These are phyloP conservation scores for Delitschia confertaspora DNA, from an alignment of 495 filamentous ascomycete species.

Conservation along the genomic window DNA sequence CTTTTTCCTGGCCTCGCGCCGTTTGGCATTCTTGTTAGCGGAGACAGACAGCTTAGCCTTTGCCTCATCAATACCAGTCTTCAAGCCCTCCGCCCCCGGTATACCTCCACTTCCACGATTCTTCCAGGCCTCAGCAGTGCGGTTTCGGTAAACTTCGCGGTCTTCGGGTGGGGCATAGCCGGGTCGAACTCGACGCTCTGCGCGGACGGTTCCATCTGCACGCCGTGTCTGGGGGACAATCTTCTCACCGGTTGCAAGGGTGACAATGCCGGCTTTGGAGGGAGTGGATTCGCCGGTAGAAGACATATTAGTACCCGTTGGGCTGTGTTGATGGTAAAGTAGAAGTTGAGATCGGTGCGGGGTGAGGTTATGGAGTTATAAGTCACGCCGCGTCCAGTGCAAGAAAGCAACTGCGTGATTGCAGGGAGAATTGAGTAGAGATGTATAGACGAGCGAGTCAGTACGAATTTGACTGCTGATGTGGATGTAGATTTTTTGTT, in stretches of 20 bases:
- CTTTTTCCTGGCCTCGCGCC: slow-evolving; percentile 80
- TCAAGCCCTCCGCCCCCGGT: slow-evolving; percentile 65
- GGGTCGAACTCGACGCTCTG: slow-evolving; percentile 85
- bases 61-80: slow-evolving; percentile 36
- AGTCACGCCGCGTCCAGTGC: too few species aligned
- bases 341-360: too few species aligned
- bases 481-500: neutral
- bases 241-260: slow-evolving; percentile 61
- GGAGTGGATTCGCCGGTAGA: too few species aligned
- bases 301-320: too few species aligned
- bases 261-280: slow-evolving; percentile 68
- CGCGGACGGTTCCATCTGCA: slow-evolving; percentile 77
- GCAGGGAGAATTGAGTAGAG: too few species aligned
- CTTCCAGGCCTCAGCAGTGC: slow-evolving; percentile 77
- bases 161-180: slow-evolving; percentile 95
- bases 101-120: slow-evolving; percentile 67
- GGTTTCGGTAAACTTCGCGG: slow-evolving; percentile 92
- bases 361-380: too few species aligned
- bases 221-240: slow-evolving; percentile 81
- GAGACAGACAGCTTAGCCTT: slow-evolving; percentile 38
- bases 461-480: too few species aligned
- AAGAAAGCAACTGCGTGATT: neutral
- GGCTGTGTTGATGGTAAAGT: neutral
- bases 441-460: neutral
- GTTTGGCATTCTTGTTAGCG: slow-evolving; percentile 86